Base-by-base conservation (phyloP, 2,329 filamentous ascomycete genomes). In the Microsporum audouinii region DNA sequence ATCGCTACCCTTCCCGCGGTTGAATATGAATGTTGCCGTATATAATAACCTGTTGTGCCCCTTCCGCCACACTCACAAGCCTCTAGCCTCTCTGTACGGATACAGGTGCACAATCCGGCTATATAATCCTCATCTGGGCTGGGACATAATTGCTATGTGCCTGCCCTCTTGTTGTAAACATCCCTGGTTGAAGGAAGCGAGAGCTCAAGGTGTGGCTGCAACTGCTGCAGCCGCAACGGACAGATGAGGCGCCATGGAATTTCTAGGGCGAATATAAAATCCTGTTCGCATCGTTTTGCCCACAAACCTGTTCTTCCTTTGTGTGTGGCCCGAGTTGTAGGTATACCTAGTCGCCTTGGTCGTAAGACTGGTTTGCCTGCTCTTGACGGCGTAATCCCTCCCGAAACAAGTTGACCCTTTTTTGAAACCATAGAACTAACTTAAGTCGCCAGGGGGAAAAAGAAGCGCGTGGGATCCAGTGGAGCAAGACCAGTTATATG, bases 221-320 rank as follows among this genome's bases (percentile, higher is more conserved):
- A 49, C 45, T 49, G 45, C 45, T 49, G 45, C 45, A 49, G 45
- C 45, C 45, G 45, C 45, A 49, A 49, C 45, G 45, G 45, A 49
- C 45, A 49, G 43, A 5, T 12, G 45, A 29, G 45, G 45, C 45
- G 27, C 10, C 45, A n/a, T 49, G 23, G 45, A 49, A 49, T 23
- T 49, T 49, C 45, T 49, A 49, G 45, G 45, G 45, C 45, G 45
- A 49, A 29, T 29, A 12, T 12, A 7, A 49, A 29, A 47, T 31
- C 27, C 38, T 12, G 8, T 39, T 8, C 8, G 8, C 8, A 39
- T 12, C 8, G 8, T 12, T 12, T 12, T 39, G 38, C 38, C 17
- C 17, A n/a, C 39, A 49, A 31, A 47, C 43, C 6, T 23, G 43
- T 47, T 49, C 45, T 49, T 33, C 45, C 17, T 49, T 49, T 49